Conservation (phyloP, 2,329 filamentous ascomycete species). For the Aspergillus sp. region DNA sequence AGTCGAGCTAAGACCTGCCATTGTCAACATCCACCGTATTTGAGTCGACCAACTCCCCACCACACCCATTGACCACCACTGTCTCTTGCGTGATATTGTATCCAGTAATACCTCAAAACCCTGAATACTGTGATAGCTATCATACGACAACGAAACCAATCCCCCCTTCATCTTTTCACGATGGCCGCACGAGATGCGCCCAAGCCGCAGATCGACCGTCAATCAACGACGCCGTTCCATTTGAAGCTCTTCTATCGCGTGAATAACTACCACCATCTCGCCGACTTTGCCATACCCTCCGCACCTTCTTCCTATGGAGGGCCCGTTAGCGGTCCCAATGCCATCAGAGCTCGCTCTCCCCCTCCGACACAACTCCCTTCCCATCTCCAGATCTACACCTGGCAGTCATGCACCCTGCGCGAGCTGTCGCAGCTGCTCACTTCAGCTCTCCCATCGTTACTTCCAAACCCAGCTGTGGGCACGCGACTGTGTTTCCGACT, state of each 20-base stretch:
- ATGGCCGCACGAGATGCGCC: slow-evolving; percentile 22
- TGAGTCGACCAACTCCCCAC: too few relatives aligned
- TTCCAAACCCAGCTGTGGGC: slow-evolving; percentile 71
- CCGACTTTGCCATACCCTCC: slow-evolving; percentile 33
- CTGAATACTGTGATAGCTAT: too few relatives aligned
- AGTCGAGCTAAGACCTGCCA: too few relatives aligned
- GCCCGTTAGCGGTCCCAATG: slow-evolving; percentile 37
- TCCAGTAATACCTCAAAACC: too few relatives aligned
- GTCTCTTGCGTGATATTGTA: too few relatives aligned
- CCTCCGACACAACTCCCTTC: slow-evolving; percentile 54
- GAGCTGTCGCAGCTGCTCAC: slow-evolving; percentile 77
- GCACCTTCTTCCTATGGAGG: slow-evolving; percentile 17
- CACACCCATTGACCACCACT: too few relatives aligned
- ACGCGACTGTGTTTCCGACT: slow-evolving; percentile 84
- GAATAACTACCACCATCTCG: slow-evolving; percentile 61
- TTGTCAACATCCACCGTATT: too few relatives aligned
- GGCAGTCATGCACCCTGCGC: slow-evolving; percentile 72
- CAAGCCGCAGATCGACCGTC: slow-evolving; percentile 55
- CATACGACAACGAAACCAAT: too few relatives aligned
- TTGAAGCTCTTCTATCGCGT: slow-evolving; percentile 79
- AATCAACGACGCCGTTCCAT: slow-evolving; percentile 73
- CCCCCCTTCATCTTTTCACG: slow-evolving; percentile 3
- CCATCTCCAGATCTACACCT: slow-evolving; percentile 78
- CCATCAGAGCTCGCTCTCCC: slow-evolving; percentile 44
- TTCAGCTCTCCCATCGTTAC: slow-evolving; percentile 60